These are phyloP conservation scores for Clonostachys chloroleuca DNA, from an alignment of 2,329 filamentous ascomycete genomes.

Conservation along the genomic window DNA sequence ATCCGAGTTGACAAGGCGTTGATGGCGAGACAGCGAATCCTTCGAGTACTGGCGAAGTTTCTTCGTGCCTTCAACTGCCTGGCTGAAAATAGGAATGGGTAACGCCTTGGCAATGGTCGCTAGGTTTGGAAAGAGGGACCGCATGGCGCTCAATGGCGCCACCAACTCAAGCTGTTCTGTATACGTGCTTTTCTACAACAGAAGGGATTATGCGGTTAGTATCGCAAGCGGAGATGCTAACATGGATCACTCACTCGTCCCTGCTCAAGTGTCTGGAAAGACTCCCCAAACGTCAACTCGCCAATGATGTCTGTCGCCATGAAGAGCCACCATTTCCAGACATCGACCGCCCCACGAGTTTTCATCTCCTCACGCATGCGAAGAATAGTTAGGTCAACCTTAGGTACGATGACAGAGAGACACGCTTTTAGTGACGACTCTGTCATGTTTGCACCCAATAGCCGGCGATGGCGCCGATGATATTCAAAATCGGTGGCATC, in stretches of 20 bases:
- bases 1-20: constrained; percentile 9
- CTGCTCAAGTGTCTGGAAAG: constrained; percentile 44
- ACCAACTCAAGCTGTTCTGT: constrained; percentile 26
- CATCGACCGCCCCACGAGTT: constrained; percentile 27
- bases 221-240: not conserved
- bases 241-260: constrained; percentile 30
- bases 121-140: constrained; percentile 18
- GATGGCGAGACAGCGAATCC: constrained; percentile 19
- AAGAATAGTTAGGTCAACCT: constrained; percentile 30
- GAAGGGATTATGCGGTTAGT: not conserved
- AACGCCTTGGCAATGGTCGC: constrained; percentile 12
- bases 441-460: constrained; percentile 33
- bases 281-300: constrained; percentile 50
- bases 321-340: constrained; percentile 50
- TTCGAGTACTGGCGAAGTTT: constrained; percentile 15
- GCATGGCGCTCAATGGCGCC: constrained; percentile 11
- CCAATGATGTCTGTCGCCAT: constrained; percentile 50
- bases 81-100: constrained; percentile 13
- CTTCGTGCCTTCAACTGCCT: not conserved
- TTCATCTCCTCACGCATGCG: constrained; percentile 38
- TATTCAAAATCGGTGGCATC: constrained; percentile 27
- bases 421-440: constrained; percentile 23
- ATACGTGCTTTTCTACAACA: constrained; percentile 32
- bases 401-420: constrained; percentile 23
- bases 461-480: constrained; percentile 30